Evolutionary conservation across 306 rosid species (phyloP), one percentile per base, ranked within the genome.

Genomic region (Pyrus pyrifolia): DNA sequence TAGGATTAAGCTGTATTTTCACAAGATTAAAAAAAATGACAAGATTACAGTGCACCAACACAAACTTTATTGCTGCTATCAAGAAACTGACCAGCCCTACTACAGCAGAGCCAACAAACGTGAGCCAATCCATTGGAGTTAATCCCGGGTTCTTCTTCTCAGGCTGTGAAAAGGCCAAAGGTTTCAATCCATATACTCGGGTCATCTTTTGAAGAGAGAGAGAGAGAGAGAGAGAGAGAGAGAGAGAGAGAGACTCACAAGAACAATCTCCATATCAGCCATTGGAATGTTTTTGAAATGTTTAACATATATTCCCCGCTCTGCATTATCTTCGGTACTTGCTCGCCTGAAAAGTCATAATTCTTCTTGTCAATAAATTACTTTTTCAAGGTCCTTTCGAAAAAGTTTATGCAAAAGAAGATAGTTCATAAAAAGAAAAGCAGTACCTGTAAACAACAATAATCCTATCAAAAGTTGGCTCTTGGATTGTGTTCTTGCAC

Each of bases 41-140:
- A 72, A 19, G 27, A 57, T 58, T 51, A 14, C 4, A 21, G 27
- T 22, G 71, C 19, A 49, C 45, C 44, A 22, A 53, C 31, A 71
- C 42, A 79, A 40, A 76, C 29, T 55, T 15, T 31, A 25, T 61
- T 3, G 72, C 75, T 67, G 60, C 29, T 42, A 57, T 73, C 27
- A 45, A 18, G 55, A 65, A 70, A 83, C 99, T 83, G 51, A 92
- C 99, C 96, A 95, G 85, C 59, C 99, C 99, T 84, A 95, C 97
- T 63, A 88, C 55, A 76, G 97, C 97, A 79, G 99, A 92, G 55
- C 72, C 88, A 74, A 95, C 85, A 87, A 95, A 92, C 76, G 82
- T 92, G 82, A 91, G 96, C 99, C 99, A 95, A 81, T 95, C 99
- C 97, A 89, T 95, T 82, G 99, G 99, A 82, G 97, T 95, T 82